Percentiles rank a stretch among this genome's conserved stretches.
Conservation (phyloP, 2,329 filamentous ascomycete genomes). For the Emmonsiellopsis sp. region DNA sequence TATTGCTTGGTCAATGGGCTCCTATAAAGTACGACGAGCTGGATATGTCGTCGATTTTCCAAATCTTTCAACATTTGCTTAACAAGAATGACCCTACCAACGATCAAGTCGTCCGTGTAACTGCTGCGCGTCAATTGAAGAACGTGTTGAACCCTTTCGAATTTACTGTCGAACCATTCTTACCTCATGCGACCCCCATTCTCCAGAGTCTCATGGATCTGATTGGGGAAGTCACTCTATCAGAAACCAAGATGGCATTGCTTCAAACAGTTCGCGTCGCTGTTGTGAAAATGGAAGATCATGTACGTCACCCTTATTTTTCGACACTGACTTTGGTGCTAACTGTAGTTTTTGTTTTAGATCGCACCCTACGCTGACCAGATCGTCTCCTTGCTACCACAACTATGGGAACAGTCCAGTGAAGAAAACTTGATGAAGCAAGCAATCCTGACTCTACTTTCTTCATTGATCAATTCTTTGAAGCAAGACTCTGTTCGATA, state of each 20-base stretch:
- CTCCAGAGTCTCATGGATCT: slow-evolving; percentile 65
- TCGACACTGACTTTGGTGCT: neutral
- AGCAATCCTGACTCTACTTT: slow-evolving; percentile 75
- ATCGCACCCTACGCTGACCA: slow-evolving; percentile 62
- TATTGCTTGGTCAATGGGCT: slow-evolving; percentile 84
- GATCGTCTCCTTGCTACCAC: slow-evolving; percentile 70
- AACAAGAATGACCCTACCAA: slow-evolving; percentile 69
- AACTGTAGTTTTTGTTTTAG: slow-evolving; percentile 18
- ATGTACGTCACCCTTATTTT: slow-evolving; percentile 35
- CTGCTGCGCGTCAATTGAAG: slow-evolving; percentile 75
- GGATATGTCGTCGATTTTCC: slow-evolving; percentile 67
- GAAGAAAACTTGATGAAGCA: slow-evolving; percentile 92
- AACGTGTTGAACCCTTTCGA: slow-evolving; percentile 75
- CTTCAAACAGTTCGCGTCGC: slow-evolving; percentile 76
- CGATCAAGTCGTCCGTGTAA: slow-evolving; percentile 85
- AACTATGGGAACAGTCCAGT: slow-evolving; percentile 74
- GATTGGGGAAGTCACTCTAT: slow-evolving; percentile 68
- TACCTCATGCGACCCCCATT: slow-evolving; percentile 66
- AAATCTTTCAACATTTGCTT: slow-evolving; percentile 80
- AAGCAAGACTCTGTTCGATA: slow-evolving; percentile 67
- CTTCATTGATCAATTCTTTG: slow-evolving; percentile 78
- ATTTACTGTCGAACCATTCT: slow-evolving; percentile 63
- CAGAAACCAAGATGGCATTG: slow-evolving; percentile 84
- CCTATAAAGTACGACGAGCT: slow-evolving; percentile 61
- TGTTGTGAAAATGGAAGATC: slow-evolving; percentile 69